Base-by-base conservation (phyloP, 257 asterid genomes). In the Solanum pinnatisectum region DNA sequence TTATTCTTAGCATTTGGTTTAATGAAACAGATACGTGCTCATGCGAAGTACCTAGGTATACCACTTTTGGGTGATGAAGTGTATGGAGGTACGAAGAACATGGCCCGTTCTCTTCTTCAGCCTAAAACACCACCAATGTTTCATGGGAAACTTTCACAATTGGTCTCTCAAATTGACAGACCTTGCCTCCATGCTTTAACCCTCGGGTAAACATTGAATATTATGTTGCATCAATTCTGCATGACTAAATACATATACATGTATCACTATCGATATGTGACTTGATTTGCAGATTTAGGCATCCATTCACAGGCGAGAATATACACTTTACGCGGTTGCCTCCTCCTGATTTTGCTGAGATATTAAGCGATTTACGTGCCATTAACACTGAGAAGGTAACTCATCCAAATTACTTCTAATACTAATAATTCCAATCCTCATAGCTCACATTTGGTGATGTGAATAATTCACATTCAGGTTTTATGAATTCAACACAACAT, bases 61-160 rank as follows among this genome's bases (percentile, higher is more conserved):
- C 99, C 99, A 14, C 95, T 97, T n/a, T 37, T 97, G 94, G 99
- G 99, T 87, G 99, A 97, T 68, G 98, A 97, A 76, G 95, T 94
- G 76, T 97, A 97, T 87, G 99, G 99, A 83, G 99, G 99, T 90
- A 97, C 96, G 20, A 95, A 96, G 94, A 91, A 90, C 91, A 93
- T 95, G 98, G 95, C 95, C 76, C 84, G 94, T 68, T 96, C 99
- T 10, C 87, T 94, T 89, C 97, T 97, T 93, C 96, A 95, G 91
- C 93, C 96, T 1, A 93, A 76, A 93, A 94, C 91, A 87, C 89
- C 91, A 15, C 82, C 93, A 44, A 84, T 89, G 87, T 85, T 88
- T 88, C 96, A 91, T 33, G 84, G 87, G 25, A 94, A 91, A 73
- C 89, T 96, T 85, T 73, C 73, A 90, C 89, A 92, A 88, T 78